These are phyloP conservation scores for Aspergillus sclerotioniger DNA, from an alignment of 495 filamentous ascomycete genomes.

Conservation along the genomic window DNA sequence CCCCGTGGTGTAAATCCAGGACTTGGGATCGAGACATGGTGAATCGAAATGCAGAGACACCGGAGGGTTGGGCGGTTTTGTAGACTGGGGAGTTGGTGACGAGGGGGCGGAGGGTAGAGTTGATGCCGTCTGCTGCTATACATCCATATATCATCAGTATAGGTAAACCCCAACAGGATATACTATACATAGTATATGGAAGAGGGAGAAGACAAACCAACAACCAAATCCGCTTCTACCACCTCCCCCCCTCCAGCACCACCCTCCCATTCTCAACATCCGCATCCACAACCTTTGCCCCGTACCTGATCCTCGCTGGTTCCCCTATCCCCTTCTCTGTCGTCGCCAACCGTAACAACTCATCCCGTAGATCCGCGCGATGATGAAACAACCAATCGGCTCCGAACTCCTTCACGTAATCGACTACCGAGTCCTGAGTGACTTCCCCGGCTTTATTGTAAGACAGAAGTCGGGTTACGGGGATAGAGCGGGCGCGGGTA, in stretches of 20 bases:
- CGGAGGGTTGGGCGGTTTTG: neutral
- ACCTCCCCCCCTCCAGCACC: neutral
- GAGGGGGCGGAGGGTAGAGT: neutral
- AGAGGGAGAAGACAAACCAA: conserved; percentile 4
- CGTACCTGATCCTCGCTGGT: conserved; percentile 7
- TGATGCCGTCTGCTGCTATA: conserved; percentile 3
- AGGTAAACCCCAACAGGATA: neutral
- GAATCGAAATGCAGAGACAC: neutral
- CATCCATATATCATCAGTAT: neutral
- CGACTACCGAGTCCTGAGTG: neutral
- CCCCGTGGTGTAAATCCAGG: neutral
- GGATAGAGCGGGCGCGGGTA: conserved; percentile 2
- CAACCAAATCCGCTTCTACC: conserved; percentile 10
- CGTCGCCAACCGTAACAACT: conserved; percentile 12
- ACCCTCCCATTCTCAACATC: conserved; percentile 12
- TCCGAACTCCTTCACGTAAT: neutral
- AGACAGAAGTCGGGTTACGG: neutral
- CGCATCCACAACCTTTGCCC: conserved; percentile 4
- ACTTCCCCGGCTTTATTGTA: conserved; percentile 2
- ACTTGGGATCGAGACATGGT: neutral
- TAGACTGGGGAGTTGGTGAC: neutral
- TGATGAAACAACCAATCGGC: conserved; percentile 7
- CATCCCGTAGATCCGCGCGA: conserved; percentile 13
- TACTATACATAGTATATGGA: neutral
- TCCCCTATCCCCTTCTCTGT: conserved; percentile 7